Conservation (phyloP, 768 basidiomycete species). For the Mycena floridula region DNA sequence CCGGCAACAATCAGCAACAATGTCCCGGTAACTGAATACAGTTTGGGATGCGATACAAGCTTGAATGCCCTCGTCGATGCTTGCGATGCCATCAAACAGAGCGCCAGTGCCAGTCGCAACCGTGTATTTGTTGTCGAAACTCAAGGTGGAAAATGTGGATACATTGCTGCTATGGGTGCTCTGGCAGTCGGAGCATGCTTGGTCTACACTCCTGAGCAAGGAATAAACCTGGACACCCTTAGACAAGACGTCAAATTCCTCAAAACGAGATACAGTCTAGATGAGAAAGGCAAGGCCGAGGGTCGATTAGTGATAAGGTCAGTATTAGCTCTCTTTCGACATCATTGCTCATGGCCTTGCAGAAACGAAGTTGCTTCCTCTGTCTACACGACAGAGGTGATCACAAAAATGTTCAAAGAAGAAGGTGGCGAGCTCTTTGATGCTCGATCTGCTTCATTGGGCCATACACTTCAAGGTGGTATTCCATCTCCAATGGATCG, state of each 20-base stretch:
- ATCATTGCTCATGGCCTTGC: slow-evolving; percentile 5
- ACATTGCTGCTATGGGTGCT: slow-evolving; percentile 92
- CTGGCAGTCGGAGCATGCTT: slow-evolving; percentile 92
- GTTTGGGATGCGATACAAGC: slow-evolving; percentile 94
- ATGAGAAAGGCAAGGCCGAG: slow-evolving; percentile 85
- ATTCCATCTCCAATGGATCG: slow-evolving; percentile 94
- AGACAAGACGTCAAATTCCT: slow-evolving; percentile 84
- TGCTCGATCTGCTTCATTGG: slow-evolving; percentile 90
- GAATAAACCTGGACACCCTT: slow-evolving; percentile 78
- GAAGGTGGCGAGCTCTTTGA: slow-evolving; percentile 93
- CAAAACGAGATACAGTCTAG: slow-evolving; percentile 77
- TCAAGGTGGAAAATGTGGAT: slow-evolving; percentile 95
- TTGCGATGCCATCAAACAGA: slow-evolving; percentile 98
- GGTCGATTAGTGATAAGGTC: slow-evolving; percentile 91
- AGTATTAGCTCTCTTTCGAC: slow-evolving; percentile 16
- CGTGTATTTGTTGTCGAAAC: slow-evolving; percentile 98
- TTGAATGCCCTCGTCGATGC: slow-evolving; percentile 96
- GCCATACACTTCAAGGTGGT: slow-evolving; percentile 95
- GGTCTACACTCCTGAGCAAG: slow-evolving; percentile 90
- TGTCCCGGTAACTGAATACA: slow-evolving; percentile 95
- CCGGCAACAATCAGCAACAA: slow-evolving; percentile 98
- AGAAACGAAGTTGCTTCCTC: slow-evolving; percentile 84
- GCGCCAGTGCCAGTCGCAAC: slow-evolving; percentile 92
- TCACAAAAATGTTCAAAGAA: slow-evolving; percentile 92
- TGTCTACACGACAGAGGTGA: slow-evolving; percentile 87